A percentile compares a stretch with the other conserved stretches of the same genome.
Conservation (phyloP, 2,329 filamentous ascomycete genomes). For the Mariannaea sp. region DNA sequence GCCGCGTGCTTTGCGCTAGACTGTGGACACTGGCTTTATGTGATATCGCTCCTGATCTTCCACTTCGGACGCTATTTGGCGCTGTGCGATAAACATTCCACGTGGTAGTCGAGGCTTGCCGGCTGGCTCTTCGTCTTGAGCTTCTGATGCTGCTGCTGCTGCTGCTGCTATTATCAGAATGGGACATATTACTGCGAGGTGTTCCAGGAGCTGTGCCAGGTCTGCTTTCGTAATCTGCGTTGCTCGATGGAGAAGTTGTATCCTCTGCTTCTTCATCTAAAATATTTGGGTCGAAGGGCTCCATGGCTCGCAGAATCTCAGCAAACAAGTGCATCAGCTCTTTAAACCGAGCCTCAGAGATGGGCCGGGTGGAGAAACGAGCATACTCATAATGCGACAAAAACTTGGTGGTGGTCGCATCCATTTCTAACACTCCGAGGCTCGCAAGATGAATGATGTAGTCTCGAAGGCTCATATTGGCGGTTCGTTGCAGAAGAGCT, state of each 20-base stretch:
- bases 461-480: conserved; percentile 74
- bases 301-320: conserved; percentile 77
- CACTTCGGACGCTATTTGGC: conserved; percentile 58
- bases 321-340: conserved; percentile 84
- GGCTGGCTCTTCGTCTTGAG: conserved; percentile 40
- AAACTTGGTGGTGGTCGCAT: conserved; percentile 62
- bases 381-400: conserved; percentile 80
- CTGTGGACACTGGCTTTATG: conserved; percentile 45
- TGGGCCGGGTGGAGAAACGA: conserved; percentile 74
- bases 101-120: conserved; percentile 50
- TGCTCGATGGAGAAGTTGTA: conserved; percentile 43
- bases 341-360: conserved; percentile 74
- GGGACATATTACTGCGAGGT: conserved; percentile 40
- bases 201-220: conserved; percentile 49
- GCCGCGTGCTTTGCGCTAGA: conserved; percentile 49
- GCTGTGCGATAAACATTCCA: conserved; percentile 56
- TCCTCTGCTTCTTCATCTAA: conserved; percentile 45
- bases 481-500: conserved; percentile 70
- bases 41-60: conserved; percentile 44
- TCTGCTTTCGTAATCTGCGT: conserved; percentile 54
- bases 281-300: conserved; percentile 59
- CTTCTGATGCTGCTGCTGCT: conserved; percentile 41
- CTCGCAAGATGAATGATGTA: conserved; percentile 75
- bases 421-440: conserved; percentile 63
- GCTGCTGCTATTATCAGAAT: conserved; percentile 40